These are phyloP conservation scores for Talaromyces wortmannii DNA, from an alignment of 495 filamentous ascomycete genomes.

Conservation along the genomic window DNA sequence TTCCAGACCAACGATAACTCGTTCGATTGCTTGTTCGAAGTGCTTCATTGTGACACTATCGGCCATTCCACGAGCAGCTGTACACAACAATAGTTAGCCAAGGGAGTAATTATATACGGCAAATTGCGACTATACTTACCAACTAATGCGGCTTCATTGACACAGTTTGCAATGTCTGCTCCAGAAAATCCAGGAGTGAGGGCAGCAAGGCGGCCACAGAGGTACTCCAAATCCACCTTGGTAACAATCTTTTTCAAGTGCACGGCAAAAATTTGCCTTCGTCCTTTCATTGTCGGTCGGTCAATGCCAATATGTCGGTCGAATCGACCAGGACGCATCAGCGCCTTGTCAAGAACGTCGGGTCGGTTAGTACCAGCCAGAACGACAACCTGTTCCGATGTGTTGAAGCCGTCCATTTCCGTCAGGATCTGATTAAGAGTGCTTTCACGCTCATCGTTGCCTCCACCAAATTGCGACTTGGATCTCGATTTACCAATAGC, in stretches of 20 bases:
- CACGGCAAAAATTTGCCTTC: slow-evolving; percentile 92
- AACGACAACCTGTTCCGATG: slow-evolving; percentile 94
- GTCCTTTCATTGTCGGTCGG: slow-evolving; percentile 89
- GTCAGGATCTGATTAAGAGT: slow-evolving; percentile 98
- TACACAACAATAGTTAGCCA: slow-evolving; percentile 9
- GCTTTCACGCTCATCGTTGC: slow-evolving; percentile 93
- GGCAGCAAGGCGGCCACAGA: slow-evolving; percentile 81
- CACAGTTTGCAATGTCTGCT: slow-evolving; percentile 96
- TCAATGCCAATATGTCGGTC: slow-evolving; percentile 94
- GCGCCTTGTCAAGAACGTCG: slow-evolving; percentile 87
- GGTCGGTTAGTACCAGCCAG: slow-evolving; percentile 93
- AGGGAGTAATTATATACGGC: background rate
- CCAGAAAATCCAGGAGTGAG: slow-evolving; percentile 94
- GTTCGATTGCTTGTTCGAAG: slow-evolving; percentile 96
- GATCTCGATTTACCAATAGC: slow-evolving; percentile 88
- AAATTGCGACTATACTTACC: slow-evolving; percentile 51
- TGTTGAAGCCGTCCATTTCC: slow-evolving; percentile 99
- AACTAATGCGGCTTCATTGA: slow-evolving; percentile 94
- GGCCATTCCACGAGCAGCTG: slow-evolving; percentile 78
- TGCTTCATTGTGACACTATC: slow-evolving; percentile 74
- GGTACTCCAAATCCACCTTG: slow-evolving; percentile 75
- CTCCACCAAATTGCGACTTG: slow-evolving; percentile 70
- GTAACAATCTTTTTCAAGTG: slow-evolving; percentile 91
- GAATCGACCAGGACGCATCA: slow-evolving; percentile 95
- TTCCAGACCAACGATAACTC: slow-evolving; percentile 91